These are phyloP conservation scores for Lecanicillium sp. DNA, from an alignment of 2,329 filamentous ascomycete species.

Conservation along the genomic window DNA sequence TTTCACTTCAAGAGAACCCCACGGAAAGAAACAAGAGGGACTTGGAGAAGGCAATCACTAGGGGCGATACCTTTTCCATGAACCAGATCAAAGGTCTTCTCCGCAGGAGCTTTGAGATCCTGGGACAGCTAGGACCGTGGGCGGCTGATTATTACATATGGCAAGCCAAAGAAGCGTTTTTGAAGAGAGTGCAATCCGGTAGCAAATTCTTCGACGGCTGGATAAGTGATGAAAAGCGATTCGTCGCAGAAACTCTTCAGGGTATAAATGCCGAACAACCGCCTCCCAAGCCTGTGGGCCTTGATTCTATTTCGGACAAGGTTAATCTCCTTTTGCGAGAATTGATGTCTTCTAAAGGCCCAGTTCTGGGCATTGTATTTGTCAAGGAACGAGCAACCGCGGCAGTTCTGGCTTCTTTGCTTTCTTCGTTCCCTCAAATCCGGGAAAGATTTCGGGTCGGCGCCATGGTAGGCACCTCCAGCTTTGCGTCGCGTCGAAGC, in stretches of 20 bases:
- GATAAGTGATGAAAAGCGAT: slow-evolving; percentile 44
- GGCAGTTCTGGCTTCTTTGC: slow-evolving; percentile 48
- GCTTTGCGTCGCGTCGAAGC: slow-evolving; percentile 22
- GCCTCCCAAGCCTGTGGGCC: slow-evolving; percentile 10
- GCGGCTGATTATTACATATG: slow-evolving; percentile 60
- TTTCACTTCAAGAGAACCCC: slow-evolving; percentile 33
- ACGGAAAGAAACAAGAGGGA: slow-evolving; percentile 30
- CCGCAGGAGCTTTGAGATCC: slow-evolving; percentile 41
- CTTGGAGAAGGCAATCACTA: slow-evolving; percentile 31
- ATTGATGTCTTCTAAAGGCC: slow-evolving; percentile 34
- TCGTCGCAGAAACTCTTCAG: slow-evolving; percentile 41
- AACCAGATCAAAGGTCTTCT: slow-evolving; percentile 49
- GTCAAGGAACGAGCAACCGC: slow-evolving; percentile 56
- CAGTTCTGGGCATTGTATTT: slow-evolving; percentile 56
- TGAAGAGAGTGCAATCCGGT: slow-evolving; percentile 14
- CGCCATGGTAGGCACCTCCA: slow-evolving; percentile 48
- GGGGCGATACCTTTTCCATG: slow-evolving; percentile 41
- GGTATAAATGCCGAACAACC: slow-evolving; percentile 22
- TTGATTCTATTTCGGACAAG: slow-evolving; percentile 46
- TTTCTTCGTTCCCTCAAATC: slow-evolving; percentile 43
- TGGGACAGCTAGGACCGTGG: slow-evolving; percentile 57
- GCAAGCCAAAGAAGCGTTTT: slow-evolving; percentile 32
- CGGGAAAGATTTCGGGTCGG: slow-evolving; percentile 40
- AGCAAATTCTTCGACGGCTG: slow-evolving; percentile 28
- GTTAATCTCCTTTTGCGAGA: slow-evolving; percentile 43